A percentile compares a stretch with the other conserved stretches of the same genome.
phyloP scores from a whole-genome alignment of 2,329 filamentous ascomycete species.

The Thelonectria olida region DNA sequence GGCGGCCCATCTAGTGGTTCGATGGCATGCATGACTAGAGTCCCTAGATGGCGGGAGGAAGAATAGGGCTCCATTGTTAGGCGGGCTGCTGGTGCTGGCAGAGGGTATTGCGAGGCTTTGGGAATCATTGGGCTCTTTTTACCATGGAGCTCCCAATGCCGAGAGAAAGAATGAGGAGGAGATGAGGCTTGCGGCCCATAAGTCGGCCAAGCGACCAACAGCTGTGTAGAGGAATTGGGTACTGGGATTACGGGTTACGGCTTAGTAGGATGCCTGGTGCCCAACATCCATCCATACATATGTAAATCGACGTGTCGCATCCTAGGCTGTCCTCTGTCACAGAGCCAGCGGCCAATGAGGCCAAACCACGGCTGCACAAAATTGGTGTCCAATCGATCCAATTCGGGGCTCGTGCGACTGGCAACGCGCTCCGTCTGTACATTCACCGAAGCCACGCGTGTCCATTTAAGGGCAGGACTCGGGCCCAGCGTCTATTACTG shows the following conservation, averaged over 20 bases:
- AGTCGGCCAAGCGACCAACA: slow-evolving; percentile 2
- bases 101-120: slow-evolving; percentile 4
- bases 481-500: slow-evolving; percentile 2
- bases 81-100: slow-evolving; percentile 1
- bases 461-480: slow-evolving; percentile 1
- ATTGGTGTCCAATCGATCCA: slow-evolving; percentile 17
- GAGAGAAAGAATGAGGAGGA: not conserved
- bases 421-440: slow-evolving; percentile 6
- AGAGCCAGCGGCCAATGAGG: slow-evolving; percentile 2
- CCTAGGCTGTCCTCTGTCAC: not conserved
- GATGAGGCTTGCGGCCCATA: slow-evolving; percentile 15
- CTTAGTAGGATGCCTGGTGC: not conserved
- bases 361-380: not conserved
- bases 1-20: slow-evolving; percentile 15
- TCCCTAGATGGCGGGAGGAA: not conserved
- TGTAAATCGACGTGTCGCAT: slow-evolving; percentile 17
- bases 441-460: slow-evolving; percentile 21
- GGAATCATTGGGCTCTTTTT: slow-evolving; percentile 15
- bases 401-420: slow-evolving; percentile 17
- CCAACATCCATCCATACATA: not conserved
- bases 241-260: not conserved
- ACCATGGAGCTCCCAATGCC: no score
- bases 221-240: not conserved
- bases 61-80: slow-evolving; percentile 4
- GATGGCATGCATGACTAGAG: slow-evolving; percentile 11